Conservation (phyloP, 2,329 filamentous ascomycete species). For the Tolypocladium pustulatum region DNA sequence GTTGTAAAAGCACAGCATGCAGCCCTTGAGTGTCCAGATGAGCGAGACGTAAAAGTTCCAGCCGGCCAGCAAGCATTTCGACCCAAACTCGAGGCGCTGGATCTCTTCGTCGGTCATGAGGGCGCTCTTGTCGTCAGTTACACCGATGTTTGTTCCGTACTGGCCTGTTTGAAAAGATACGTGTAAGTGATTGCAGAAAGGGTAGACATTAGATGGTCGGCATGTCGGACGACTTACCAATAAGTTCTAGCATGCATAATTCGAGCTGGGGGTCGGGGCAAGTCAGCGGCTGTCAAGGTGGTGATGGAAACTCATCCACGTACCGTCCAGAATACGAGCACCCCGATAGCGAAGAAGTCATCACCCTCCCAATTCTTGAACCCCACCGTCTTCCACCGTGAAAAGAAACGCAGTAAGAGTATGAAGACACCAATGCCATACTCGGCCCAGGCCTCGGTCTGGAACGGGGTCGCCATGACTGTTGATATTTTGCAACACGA, state of each 20-base stretch:
- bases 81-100: slow-evolving; percentile 19
- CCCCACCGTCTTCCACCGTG: slow-evolving; percentile 26
- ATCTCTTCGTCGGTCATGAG: slow-evolving; percentile 19
- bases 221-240: slow-evolving; percentile 12
- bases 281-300: neutral
- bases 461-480: slow-evolving; percentile 24
- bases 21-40: slow-evolving; percentile 31
- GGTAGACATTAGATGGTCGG: neutral
- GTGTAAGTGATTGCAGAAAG: neutral
- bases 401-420: slow-evolving; percentile 26
- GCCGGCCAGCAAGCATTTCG: slow-evolving; percentile 21
- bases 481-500: no score
- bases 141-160: slow-evolving; percentile 26
- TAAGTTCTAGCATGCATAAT: slow-evolving; percentile 21
- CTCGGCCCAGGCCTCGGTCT: slow-evolving; percentile 31
- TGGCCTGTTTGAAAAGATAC: slow-evolving; percentile 13
- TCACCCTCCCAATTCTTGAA: slow-evolving; percentile 28
- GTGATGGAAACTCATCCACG: neutral
- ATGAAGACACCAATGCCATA: slow-evolving; percentile 27
- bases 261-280: slow-evolving; percentile 8
- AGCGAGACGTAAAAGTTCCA: slow-evolving; percentile 31
- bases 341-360: slow-evolving; percentile 27
- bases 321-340: slow-evolving; percentile 28
- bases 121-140: slow-evolving; percentile 19
- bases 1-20: slow-evolving; percentile 31